phyloP scores from a whole-genome alignment of 768 basidiomycete genomes.

The Candolleomyces aberdarensis region DNA sequence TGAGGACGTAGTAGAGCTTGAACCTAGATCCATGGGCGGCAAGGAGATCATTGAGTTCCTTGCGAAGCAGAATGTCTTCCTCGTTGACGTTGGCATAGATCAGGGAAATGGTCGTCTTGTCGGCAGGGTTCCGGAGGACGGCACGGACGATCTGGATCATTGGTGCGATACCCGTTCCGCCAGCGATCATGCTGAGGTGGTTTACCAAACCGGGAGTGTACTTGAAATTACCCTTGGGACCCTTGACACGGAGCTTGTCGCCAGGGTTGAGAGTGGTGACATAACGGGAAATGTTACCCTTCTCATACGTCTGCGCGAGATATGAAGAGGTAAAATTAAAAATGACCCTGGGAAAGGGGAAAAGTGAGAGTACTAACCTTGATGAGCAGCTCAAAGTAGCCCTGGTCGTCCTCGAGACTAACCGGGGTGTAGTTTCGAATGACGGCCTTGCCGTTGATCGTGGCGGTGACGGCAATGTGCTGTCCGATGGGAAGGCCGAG shows the following conservation, averaged over 20 bases:
- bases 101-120: constrained; percentile 78
- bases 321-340: constrained; percentile 4
- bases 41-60: constrained; percentile 81
- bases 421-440: constrained; percentile 95
- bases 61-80: constrained; percentile 89
- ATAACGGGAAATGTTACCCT: constrained; percentile 93
- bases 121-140: constrained; percentile 84
- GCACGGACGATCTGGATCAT: constrained; percentile 98
- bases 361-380: constrained; percentile 54
- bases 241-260: constrained; percentile 86
- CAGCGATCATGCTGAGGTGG: constrained; percentile 94
- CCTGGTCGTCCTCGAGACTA: constrained; percentile 87
- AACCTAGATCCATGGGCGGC: constrained; percentile 55
- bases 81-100: constrained; percentile 96
- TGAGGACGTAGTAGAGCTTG: constrained; percentile 86
- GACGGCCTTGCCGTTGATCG: constrained; percentile 88
- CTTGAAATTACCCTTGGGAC: constrained; percentile 93
- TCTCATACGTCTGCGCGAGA: constrained; percentile 96
- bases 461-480: constrained; percentile 89
- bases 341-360: constrained; percentile 5
- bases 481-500: constrained; percentile 96
- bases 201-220: constrained; percentile 72
- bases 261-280: constrained; percentile 81
- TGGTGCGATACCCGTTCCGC: constrained; percentile 97
- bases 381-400: constrained; percentile 94